Evolutionary conservation across 495 filamentous ascomycete genomes (phyloP), one percentile per base, ranked within the genome.

Genomic region (Penicillium turbatum): DNA sequence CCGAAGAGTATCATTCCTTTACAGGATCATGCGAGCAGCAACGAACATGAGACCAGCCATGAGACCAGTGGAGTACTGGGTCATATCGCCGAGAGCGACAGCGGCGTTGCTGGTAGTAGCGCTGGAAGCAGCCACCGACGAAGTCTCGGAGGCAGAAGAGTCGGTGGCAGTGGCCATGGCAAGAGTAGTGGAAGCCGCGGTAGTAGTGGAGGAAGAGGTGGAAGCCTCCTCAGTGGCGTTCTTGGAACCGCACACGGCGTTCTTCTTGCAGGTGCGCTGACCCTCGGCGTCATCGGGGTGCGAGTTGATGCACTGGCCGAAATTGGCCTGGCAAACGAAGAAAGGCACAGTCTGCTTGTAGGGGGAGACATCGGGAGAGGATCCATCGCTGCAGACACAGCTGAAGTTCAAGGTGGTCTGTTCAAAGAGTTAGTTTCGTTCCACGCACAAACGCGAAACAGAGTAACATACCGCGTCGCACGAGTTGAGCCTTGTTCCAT

Each of bases 311-410:
- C 83, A 86, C 55, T 80, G 67, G 40, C 48, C 62, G 53, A 63
- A 79, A 59, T 70, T 78, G 24, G 61, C 63, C 37, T 76, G 43
- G 72, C 83, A 86, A 61, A 79, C 73, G 62, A 71, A 77, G 70
- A 74, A 82, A 37, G 83, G 83, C 30, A 86, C 65, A 24, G 80
- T 83, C 60, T 77, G 62, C 31, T 63, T 40, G 70, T 81, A 86
- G 48, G 65, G 63, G 24, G 65, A 60, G 56, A 83, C 72, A 60
- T 83, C 72, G 57, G 83, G 81, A 7, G 46, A 54, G 16, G 64
- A 73, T 45, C 76, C 79, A 60, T 82, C 76, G 49, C 51, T 35
- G 72, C 83, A 86, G 29, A 64, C 67, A 65, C 83, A 86, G 53
- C 57, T 63, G 69, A 73, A 86, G 15, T 63, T 60, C 44, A 86